Evolutionary conservation across 768 basidiomycete species (phyloP), one percentile per base, ranked within the genome.

Genomic region (Roridomyces roridus): DNA sequence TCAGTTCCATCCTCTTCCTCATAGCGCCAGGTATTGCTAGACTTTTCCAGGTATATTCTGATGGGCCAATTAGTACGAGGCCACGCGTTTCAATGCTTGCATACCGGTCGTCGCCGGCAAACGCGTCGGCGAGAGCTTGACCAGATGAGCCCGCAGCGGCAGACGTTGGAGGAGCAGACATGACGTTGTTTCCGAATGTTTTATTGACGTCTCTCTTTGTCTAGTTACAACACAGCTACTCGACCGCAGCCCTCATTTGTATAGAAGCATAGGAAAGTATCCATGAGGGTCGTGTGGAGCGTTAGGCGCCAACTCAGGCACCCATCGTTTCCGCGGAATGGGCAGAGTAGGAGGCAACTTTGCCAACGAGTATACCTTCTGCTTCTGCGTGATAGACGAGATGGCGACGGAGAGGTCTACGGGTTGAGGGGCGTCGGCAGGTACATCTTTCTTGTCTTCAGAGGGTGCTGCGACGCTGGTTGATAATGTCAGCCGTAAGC

Each of bases 1-100:
- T 97, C 96, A n/a, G 81, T 74, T 17, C 92, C 95, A 65, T 95
- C 91, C 44, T 92, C 91, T 66, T 93, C 85, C 70, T 99, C 96
- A 68, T 89, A 86, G 57, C 87, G 85, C 93, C 94, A 98, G 65
- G 92, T 89, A 47, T 83, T 83, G 5, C 85, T 77, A 37, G 80
- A 79, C 66, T 82, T 88, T 48, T 90, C 89, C 70, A 90, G 92
- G 73, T 94, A 89, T 12, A 95, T 84, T 58, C 89, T 83, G 69
- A 45, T 62, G 24, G 20, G 23, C 29, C 25, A 21, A 8, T 48
- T 9, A 66, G 40, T 55, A 57, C 62, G 34, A 60, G 18, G 23
- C 15, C n/a, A 53, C 10, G 24, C 12, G 21, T 28, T 12, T 12
- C 51, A 52, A 59, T 62, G 62, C 57, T 59, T 63, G 65, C 69